Evolutionary conservation across 2,329 filamentous ascomycete species (phyloP), one percentile per base, ranked within the genome.

Genomic region (Verticillium tricorpus): DNA sequence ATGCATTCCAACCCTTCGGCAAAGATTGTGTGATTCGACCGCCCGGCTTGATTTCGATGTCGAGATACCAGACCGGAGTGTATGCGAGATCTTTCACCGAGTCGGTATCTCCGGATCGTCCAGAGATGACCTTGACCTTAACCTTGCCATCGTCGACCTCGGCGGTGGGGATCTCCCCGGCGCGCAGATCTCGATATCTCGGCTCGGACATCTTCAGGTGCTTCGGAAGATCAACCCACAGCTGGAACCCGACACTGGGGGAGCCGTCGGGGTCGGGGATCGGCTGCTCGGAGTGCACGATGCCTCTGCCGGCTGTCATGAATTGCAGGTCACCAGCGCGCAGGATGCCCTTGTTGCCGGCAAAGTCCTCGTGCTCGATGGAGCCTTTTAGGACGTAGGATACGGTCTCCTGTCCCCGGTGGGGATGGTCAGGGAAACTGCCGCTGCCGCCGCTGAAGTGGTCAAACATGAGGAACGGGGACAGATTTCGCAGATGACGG

Each of bases 211-310:
- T 82, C 82, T 98, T 98, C 60, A 97, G 82, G 39, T 89, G 76
- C 70, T 86, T 78, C 6, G 95, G 94, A 9, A 98, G 79, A 73
- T 98, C 94, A 56, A 98, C 93, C 94, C 95, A 98, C 25, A 98
- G 82, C 79, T 98, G 95, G 78, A 98, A 85, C 34, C 94, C 94
- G 60, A 95, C 84, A 74, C 93, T 96, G 62, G 89, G 80, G 61
- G 81, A 85, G 58, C 91, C 91, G 72, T 95, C 90, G 1, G 82
- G 73, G 72, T 92, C 92, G 71, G 91, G 86, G 60, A 85, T 84
- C 11, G 94, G 94, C 93, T 97, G 97, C 77, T 98, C 94, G 40
- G 93, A 92, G 76, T 98, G 94, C 76, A 97, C 90, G 70, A 98
- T 96, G 54, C 94, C 94, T 22, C 84, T 81, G 3, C 94, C 94